A percentile compares a stretch with the other conserved stretches of the same genome.
phyloP scores from a whole-genome alignment of 352 stramenopile genomes.

The Globisporangium cystogenes region DNA sequence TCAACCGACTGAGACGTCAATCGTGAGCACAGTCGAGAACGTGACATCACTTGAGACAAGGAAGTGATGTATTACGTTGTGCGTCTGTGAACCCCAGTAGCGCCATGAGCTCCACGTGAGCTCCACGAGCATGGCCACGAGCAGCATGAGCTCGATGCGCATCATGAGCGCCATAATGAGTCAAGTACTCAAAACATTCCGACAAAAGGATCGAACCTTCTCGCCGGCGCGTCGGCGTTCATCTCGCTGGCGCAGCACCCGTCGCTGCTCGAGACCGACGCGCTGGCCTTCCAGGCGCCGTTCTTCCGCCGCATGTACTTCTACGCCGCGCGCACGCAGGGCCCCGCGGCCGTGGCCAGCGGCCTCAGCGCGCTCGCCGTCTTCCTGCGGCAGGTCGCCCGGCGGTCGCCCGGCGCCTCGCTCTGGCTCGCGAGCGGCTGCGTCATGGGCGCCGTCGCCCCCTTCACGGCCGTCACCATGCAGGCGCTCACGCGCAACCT shows the following conservation, averaged over 20 bases:
- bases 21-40: too few relatives aligned
- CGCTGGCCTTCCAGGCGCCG: slow-evolving; percentile 49
- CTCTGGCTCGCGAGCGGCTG: slow-evolving; percentile 48
- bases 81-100: too few relatives aligned
- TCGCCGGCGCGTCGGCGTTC: slow-evolving; percentile 58
- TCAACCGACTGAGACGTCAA: too few relatives aligned
- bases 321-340: slow-evolving; percentile 60
- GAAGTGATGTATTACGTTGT: too few relatives aligned
- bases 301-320: slow-evolving; percentile 83
- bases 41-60: too few relatives aligned
- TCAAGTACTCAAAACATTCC: too few relatives aligned
- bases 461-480: slow-evolving; percentile 35
- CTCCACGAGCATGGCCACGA: too few relatives aligned
- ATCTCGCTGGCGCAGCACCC: slow-evolving; percentile 73
- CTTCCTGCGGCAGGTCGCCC: slow-evolving; percentile 28
- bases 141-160: too few relatives aligned
- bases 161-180: too few relatives aligned
- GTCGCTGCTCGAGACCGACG: slow-evolving; percentile 52
- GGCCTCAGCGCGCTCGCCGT: slow-evolving; percentile 44
- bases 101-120: too few relatives aligned
- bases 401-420: slow-evolving; percentile 15
- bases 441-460: slow-evolving; percentile 28
- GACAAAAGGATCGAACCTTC: too few relatives aligned
- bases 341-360: slow-evolving; percentile 46
- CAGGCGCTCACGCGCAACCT: slow-evolving; percentile 25